phyloP scores from a whole-genome alignment of 2,329 filamentous ascomycete species.

The Aspergillus unguis region DNA sequence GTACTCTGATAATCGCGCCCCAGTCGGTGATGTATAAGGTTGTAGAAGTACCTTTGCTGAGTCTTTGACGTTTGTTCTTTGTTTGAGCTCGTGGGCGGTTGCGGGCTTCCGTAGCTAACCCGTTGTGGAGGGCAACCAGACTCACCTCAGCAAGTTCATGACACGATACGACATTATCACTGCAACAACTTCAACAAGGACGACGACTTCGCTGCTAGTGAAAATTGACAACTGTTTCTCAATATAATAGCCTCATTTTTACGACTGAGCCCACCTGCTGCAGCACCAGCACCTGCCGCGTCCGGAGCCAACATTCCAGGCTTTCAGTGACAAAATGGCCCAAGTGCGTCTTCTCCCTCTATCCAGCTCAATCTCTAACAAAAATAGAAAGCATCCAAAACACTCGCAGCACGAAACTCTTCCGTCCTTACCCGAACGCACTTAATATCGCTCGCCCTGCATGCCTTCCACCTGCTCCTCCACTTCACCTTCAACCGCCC shows the following conservation, averaged over 20 bases:
- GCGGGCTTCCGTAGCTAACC: constrained; percentile 14
- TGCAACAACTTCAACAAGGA: not conserved
- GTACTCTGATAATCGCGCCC: too few species aligned
- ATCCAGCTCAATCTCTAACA: constrained; percentile 3
- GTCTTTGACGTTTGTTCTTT: too few species aligned
- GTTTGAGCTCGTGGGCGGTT: constrained; percentile 20
- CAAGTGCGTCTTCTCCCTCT: constrained; percentile 14
- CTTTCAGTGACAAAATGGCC: constrained; percentile 16
- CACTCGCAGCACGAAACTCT: constrained; percentile 74
- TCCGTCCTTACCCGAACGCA: constrained; percentile 77
- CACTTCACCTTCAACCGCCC: constrained; percentile 63
- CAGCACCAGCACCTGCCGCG: not conserved
- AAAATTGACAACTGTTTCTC: too few species aligned
- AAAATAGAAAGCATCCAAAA: constrained; percentile 50
- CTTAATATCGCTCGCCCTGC: constrained; percentile 67
- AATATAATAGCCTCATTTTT: too few species aligned
- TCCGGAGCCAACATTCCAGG: not conserved
- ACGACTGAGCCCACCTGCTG: not conserved
- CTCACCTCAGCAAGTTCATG: constrained; percentile 4
- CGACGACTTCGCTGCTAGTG: too few species aligned
- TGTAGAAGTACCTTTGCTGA: too few species aligned
- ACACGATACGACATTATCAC: not conserved
- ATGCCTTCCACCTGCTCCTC: constrained; percentile 70
- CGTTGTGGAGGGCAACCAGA: constrained; percentile 33
- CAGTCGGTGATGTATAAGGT: too few species aligned